A percentile compares a stretch with the other conserved stretches of the same genome.
phyloP scores from a whole-genome alignment of 441 rosid genomes.

The Populus hybrid region DNA sequence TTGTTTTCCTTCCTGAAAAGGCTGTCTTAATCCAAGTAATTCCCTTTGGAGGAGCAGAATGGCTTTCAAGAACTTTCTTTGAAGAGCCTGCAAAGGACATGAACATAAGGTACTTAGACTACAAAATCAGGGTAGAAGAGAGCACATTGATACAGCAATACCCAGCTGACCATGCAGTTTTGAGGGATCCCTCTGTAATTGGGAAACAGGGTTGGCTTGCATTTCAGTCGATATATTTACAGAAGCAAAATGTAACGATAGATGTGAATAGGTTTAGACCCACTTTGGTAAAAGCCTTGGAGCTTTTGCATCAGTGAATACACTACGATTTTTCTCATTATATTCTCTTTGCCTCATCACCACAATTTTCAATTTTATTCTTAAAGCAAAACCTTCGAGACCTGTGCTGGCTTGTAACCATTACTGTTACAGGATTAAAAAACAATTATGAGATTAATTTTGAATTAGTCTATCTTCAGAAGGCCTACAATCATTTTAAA shows the following conservation, averaged over 20 bases:
- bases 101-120: conserved; percentile 65
- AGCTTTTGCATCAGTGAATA: conserved; percentile 36
- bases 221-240: conserved; percentile 56
- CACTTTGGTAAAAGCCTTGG: conserved; percentile 56
- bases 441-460: too few species aligned
- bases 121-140: conserved; percentile 55
- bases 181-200: conserved; percentile 43
- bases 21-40: conserved; percentile 64
- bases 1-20: conserved; percentile 70
- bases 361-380: not conserved
- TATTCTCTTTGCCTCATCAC: not conserved
- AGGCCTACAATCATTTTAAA: not conserved
- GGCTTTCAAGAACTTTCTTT: conserved; percentile 50
- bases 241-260: conserved; percentile 63
- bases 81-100: conserved; percentile 57
- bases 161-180: conserved; percentile 50
- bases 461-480: too few species aligned
- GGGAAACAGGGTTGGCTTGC: conserved; percentile 52
- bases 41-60: conserved; percentile 62
- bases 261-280: conserved; percentile 56
- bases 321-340: not conserved
- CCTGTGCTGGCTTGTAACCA: not conserved
- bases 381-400: not conserved
- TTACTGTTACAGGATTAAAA: not conserved
- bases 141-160: conserved; percentile 48